Conservation (phyloP, 306 rosid genomes). For the Gynostemma pentaphyllum region DNA sequence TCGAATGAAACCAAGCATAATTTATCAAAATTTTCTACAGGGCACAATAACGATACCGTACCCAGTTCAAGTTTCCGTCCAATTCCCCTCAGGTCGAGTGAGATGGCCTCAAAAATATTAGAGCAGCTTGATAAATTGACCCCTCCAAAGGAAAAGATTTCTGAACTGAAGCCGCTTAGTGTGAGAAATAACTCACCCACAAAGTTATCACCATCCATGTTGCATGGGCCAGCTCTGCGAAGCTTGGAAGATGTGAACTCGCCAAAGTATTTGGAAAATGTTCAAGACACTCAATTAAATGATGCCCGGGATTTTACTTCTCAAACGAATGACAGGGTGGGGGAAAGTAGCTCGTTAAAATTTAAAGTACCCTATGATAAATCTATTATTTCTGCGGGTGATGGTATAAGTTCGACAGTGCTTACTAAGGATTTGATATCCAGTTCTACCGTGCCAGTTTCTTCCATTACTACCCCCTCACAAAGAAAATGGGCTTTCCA, state of each 20-base stretch:
- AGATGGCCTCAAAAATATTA: slow-evolving; percentile 69
- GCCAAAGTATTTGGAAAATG: slow-evolving; percentile 32
- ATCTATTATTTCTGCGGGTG: slow-evolving; percentile 14
- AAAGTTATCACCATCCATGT: slow-evolving; percentile 72
- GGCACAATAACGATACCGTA: slow-evolving; percentile 24
- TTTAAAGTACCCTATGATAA: slow-evolving; percentile 23
- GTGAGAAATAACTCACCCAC: slow-evolving; percentile 41
- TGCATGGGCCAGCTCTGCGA: slow-evolving; percentile 67
- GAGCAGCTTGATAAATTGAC: slow-evolving; percentile 71
- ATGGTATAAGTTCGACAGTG: slow-evolving; percentile 20
- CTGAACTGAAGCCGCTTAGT: slow-evolving; percentile 26
- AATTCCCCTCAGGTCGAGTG: slow-evolving; percentile 56
- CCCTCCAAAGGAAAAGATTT: slow-evolving; percentile 59
- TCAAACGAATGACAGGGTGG: slow-evolving; percentile 28
- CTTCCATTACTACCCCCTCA: slow-evolving; percentile 25
- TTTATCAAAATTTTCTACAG: slow-evolving; percentile 25
- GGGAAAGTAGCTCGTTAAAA: slow-evolving; percentile 33
- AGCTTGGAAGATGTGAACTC: slow-evolving; percentile 77
- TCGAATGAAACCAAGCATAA: slow-evolving; percentile 24
- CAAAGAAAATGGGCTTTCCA: slow-evolving; percentile 53
- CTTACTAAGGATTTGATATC: slow-evolving; percentile 19
- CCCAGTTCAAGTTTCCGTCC: slow-evolving; percentile 30
- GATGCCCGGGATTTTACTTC: slow-evolving; percentile 27
- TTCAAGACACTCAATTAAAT: slow-evolving; percentile 17
- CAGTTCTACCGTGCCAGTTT: slow-evolving; percentile 18